Evolutionary conservation across 78 protist species (phyloP).

Genomic region (Diacronema lutheri): DNA sequence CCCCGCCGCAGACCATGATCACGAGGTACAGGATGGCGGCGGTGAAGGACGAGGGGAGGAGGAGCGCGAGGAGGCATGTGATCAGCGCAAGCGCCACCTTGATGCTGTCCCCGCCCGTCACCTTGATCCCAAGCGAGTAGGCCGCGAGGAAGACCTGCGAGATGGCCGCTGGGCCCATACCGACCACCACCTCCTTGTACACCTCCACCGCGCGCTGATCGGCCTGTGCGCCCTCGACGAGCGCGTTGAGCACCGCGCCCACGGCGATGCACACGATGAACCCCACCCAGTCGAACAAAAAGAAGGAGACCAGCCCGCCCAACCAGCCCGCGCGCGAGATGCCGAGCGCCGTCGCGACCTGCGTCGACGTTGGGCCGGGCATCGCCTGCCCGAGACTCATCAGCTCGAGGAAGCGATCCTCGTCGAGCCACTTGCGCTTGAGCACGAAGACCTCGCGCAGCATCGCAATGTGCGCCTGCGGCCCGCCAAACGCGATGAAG

Average conservation of each 20-base stretch:
- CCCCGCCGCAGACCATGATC: neutral
- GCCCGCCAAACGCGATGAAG: slow-evolving; percentile 1
- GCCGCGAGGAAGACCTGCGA: neutral
- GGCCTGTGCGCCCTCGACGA: neutral
- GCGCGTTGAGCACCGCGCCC: neutral
- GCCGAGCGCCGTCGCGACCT: slow-evolving; percentile 5
- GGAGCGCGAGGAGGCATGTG: neutral
- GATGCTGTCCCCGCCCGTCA: neutral
- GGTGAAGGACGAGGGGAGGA: neutral
- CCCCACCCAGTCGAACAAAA: neutral
- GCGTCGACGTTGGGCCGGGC: slow-evolving; percentile 21
- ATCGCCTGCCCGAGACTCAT: neutral
- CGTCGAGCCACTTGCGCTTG: neutral
- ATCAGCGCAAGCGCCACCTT: neutral
- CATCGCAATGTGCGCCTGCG: slow-evolving; percentile 8
- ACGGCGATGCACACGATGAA: neutral
- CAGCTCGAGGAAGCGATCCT: neutral
- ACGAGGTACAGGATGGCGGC: neutral
- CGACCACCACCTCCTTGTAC: neutral
- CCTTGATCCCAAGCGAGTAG: neutral
- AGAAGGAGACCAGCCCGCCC: neutral
- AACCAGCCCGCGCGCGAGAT: neutral
- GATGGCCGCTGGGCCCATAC: neutral
- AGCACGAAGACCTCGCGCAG: neutral
- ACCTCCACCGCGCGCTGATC: neutral